phyloP scores from a whole-genome alignment of 2,329 filamentous ascomycete species.

The Diplodia corticola region DNA sequence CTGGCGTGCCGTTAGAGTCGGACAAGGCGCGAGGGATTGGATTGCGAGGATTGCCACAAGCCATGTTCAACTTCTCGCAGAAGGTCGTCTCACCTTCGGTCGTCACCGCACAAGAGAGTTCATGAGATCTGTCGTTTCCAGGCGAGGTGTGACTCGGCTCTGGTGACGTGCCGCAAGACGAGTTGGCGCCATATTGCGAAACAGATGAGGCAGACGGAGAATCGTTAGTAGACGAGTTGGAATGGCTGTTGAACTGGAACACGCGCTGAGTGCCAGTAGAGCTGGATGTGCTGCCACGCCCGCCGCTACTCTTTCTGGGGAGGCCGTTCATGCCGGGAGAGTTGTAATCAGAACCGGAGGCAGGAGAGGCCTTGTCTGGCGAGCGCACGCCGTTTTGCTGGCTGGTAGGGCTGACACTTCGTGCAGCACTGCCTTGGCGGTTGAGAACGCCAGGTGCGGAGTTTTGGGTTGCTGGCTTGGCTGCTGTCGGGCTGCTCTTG shows the following conservation, averaged over 20 bases:
- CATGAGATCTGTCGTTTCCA: conserved; percentile 60
- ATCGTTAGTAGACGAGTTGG: conserved; percentile 45
- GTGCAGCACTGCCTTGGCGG: conserved; percentile 37
- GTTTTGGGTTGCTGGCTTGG: background rate
- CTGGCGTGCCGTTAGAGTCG: conserved; percentile 44
- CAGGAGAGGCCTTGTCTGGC: conserved; percentile 15
- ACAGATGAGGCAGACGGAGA: conserved; percentile 55
- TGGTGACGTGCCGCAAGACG: conserved; percentile 73
- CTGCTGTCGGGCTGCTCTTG: conserved; percentile 28
- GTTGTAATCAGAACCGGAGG: conserved; percentile 1
- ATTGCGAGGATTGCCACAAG: conserved; percentile 55
- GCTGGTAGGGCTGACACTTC: conserved; percentile 41
- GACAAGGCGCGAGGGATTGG: conserved; percentile 53
- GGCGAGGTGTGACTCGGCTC: conserved; percentile 74
- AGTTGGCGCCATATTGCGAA: conserved; percentile 53
- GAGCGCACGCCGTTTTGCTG: conserved; percentile 24
- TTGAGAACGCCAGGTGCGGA: conserved; percentile 29
- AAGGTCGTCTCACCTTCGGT: conserved; percentile 55
- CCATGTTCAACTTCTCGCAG: conserved; percentile 58
- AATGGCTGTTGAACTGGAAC: conserved; percentile 53
- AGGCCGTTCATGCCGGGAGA: conserved; percentile 28
- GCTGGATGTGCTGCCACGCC: conserved; percentile 39
- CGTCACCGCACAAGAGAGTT: conserved; percentile 52
- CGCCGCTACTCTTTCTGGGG: conserved; percentile 29
- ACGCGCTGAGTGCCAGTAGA: conserved; percentile 47